Conservation (phyloP, 2,329 filamentous ascomycete genomes). For the Neocatenulostroma microsporum region DNA sequence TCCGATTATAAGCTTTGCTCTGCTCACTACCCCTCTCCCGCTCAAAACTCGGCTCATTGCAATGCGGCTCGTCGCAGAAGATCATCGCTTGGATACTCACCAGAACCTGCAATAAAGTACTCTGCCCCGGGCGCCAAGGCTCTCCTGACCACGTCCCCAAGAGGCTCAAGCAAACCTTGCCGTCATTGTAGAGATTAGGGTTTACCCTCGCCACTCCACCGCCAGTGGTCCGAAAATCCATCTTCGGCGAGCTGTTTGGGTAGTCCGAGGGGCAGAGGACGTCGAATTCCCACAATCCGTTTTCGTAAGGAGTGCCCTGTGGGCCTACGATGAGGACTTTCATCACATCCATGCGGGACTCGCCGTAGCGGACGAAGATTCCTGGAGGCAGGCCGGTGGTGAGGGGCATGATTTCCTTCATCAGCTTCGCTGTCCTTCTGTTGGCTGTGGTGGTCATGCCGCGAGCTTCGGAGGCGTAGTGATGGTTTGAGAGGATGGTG, state of each 20-base stretch:
- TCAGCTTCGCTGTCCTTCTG: constrained; percentile 43
- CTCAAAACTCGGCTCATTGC: constrained; percentile 46
- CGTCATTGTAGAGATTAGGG: constrained; percentile 42
- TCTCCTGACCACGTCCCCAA: constrained; percentile 54
- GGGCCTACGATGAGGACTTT: constrained; percentile 52
- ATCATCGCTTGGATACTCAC: constrained; percentile 54
- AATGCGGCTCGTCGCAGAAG: constrained; percentile 46
- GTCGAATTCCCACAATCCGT: constrained; percentile 53
- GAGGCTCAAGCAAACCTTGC: constrained; percentile 50
- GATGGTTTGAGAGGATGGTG: constrained; percentile 26
- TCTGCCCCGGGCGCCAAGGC: constrained; percentile 46
- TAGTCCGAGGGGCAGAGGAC: constrained; percentile 43
- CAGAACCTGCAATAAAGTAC: constrained; percentile 46
- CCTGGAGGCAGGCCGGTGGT: constrained; percentile 41
- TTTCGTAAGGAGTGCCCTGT: constrained; percentile 51
- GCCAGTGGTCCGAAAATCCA: constrained; percentile 47
- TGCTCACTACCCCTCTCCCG: constrained; percentile 1
- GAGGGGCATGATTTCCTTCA: constrained; percentile 50
- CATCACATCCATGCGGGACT: constrained; percentile 49
- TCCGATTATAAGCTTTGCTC: constrained; percentile 25
- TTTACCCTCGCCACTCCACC: constrained; percentile 48
- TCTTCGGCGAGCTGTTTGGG: constrained; percentile 42
- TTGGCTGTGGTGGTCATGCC: constrained; percentile 10
- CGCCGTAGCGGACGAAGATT: constrained; percentile 52
- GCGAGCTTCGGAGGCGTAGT: constrained; percentile 16